Evolutionary conservation across 2,329 filamentous ascomycete genomes (phyloP).

Genomic region (Nemania serpens): DNA sequence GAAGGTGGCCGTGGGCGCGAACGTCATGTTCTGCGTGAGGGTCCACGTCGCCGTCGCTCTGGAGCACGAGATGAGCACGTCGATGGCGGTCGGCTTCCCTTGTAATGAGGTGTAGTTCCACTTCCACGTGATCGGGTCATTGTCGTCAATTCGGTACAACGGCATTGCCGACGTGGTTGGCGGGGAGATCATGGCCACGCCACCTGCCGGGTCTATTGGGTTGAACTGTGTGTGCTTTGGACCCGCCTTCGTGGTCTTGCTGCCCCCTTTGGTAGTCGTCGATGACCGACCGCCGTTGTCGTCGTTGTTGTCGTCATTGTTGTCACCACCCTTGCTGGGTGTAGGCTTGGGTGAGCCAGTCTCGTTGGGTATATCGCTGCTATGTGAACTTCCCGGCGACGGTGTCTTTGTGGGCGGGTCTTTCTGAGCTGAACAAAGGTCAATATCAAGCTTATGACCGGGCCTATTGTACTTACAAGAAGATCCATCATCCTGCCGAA

Average conservation of each 20-base stretch:
- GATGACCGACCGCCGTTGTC: constrained; percentile 42
- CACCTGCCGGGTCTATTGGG: constrained; percentile 53
- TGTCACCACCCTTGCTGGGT: constrained; percentile 6
- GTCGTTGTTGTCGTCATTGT: constrained; percentile 2
- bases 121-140: constrained; percentile 57
- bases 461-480: constrained; percentile 31
- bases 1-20: constrained; percentile 54
- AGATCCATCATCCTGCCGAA: constrained; percentile 49
- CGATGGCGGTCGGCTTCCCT: constrained; percentile 62
- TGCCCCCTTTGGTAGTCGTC: constrained; percentile 36
- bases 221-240: constrained; percentile 49
- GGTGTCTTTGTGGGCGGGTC: constrained; percentile 18
- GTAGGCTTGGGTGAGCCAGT: constrained; percentile 16
- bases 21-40: constrained; percentile 67
- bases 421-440: constrained; percentile 5
- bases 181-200: constrained; percentile 59
- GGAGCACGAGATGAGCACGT: constrained; percentile 63
- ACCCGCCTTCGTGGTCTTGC: constrained; percentile 37
- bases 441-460: background rate
- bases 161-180: constrained; percentile 50
- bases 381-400: constrained; percentile 9
- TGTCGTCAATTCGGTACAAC: constrained; percentile 64
- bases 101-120: constrained; percentile 70
- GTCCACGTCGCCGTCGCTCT: constrained; percentile 60
- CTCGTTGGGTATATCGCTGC: constrained; percentile 1